Conservation (phyloP, 495 filamentous ascomycete species). For the Tuber brumale region DNA sequence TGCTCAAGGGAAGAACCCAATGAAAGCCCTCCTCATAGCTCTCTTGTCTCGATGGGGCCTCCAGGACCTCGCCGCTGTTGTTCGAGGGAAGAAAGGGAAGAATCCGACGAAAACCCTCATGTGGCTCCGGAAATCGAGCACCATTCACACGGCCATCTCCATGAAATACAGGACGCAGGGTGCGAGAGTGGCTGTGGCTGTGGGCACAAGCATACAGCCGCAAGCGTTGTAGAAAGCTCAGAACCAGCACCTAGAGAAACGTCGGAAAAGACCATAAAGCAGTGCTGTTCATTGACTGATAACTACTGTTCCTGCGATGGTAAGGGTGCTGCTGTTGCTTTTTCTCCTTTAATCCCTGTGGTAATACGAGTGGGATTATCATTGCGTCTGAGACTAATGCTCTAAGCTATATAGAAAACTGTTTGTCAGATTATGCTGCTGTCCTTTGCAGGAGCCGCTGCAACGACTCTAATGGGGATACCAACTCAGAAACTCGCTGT, state of each 20-base stretch:
- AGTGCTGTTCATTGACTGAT: background rate
- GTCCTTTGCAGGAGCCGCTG: slow-evolving; percentile 16
- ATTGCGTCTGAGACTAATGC: background rate
- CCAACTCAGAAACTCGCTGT: slow-evolving; percentile 3
- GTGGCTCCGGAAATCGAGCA: background rate
- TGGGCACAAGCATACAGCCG: background rate
- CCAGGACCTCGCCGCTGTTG: background rate
- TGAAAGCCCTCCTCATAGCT: background rate
- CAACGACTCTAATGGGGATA: slow-evolving; percentile 14
- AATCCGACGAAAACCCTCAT: background rate
- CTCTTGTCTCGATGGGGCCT: background rate
- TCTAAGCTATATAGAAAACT: slow-evolving; percentile 13
- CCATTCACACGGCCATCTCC: background rate
- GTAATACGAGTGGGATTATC: background rate
- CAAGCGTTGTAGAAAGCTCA: background rate
- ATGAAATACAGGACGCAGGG: background rate
- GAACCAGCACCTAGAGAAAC: background rate
- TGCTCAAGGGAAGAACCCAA: background rate
- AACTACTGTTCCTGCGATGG: slow-evolving; percentile 23
- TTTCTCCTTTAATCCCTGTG: too few relatives aligned
- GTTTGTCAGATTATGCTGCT: slow-evolving; percentile 21
- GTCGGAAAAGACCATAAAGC: background rate
- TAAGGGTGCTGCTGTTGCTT: slow-evolving; percentile 1
- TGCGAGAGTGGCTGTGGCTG: background rate
- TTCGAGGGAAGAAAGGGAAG: background rate